Evolutionary conservation across 1,284 basidiomycete genomes (phyloP), one percentile per base, ranked within the genome.

Genomic region (Baeospora myosura): DNA sequence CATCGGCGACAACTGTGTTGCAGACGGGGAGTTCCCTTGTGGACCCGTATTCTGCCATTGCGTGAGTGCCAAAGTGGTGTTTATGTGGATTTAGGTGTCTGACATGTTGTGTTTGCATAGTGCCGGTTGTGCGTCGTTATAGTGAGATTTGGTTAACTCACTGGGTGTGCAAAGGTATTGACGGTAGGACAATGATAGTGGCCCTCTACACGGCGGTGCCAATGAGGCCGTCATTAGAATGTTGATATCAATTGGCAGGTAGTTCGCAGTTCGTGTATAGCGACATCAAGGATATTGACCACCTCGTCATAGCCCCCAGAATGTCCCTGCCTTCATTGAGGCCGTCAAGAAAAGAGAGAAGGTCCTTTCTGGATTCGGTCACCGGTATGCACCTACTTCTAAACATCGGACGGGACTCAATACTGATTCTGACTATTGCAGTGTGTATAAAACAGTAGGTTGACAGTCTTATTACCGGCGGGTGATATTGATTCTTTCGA

Each of bases 171-270:
- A 25, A 47, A 24, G 41, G 24, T 34, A 41, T 23, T 36, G 38
- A 29, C n/a, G 33, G 12, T 34, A 12, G 18, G 14, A 40, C 11
- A 16, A 12, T 46, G 54, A 31, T 55, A 87, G 83, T 54, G 90
- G 90, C 4, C 89, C 89, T 5, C 63, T 90, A 18, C 86, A 90
- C 56, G 85, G 83, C 50, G 87, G 87, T 45, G 88, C 88, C 3
- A 90, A 90, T 51, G 88, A 90, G 61, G 88, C 88, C 8, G 89
- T 92, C 46, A 90, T 93, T 56, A 77, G 88, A 12, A 92, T 93
- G 90, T 67, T 93, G 35, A 74, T 89, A 34, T 81, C 84, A 1
- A 90, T 93, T 48, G 89, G 88, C 52, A 78, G 78, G 83, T 82
- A 47, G 56, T 72, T 57, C 20, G 35, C 22, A 33, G 21, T 51